Evolutionary conservation across 139 green algal genomes (phyloP), one percentile per base, ranked within the genome.

Genomic region (Closterium sp.): DNA sequence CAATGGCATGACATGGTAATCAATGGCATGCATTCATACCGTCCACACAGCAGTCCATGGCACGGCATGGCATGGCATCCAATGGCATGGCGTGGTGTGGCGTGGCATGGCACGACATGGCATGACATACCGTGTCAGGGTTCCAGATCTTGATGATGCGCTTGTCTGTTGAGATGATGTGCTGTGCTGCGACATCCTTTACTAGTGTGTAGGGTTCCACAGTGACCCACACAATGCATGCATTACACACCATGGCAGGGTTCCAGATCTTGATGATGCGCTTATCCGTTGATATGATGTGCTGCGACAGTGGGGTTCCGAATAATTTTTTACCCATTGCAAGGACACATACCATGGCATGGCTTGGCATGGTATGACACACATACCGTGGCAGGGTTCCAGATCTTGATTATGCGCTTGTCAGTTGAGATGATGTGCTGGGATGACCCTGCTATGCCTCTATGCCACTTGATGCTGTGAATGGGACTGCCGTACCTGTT

Each of bases 381-480:
- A 21, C 50, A 73, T 73, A 91, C 93, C 86, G 88, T 93, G 87
- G n/a, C 28, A 11, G 79, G 91, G 9, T 85, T 91, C 87, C 91
- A 95, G 62, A 98, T 95, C 94, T 98, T 98, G 91, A 98, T 93
- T 42, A 98, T 98, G 86, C 98, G 97, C 27, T 88, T 96, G 94
- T 99, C 98, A 5, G 50, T 22, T 73, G 50, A 79, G 1, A 79
- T 79, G 62, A 79, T 79, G 62, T 79, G 62, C 62, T 79, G 17
- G 0, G 62, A 79, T 22, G 19, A 22, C 62, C 62, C 62, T 0
- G 17, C 62, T 24, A 79, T 79, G 62, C 45, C 11, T 70, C 45
- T 7, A 4, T 70, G 45, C 45, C 45, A 13, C 45, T 70, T 70
- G 45, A 70, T 70, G 45, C 45, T 70, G 45, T 70, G 10, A 70